These are phyloP conservation scores for Gnetum montanum DNA, from an alignment of 75 land plant genomes.

Conservation along the genomic window DNA sequence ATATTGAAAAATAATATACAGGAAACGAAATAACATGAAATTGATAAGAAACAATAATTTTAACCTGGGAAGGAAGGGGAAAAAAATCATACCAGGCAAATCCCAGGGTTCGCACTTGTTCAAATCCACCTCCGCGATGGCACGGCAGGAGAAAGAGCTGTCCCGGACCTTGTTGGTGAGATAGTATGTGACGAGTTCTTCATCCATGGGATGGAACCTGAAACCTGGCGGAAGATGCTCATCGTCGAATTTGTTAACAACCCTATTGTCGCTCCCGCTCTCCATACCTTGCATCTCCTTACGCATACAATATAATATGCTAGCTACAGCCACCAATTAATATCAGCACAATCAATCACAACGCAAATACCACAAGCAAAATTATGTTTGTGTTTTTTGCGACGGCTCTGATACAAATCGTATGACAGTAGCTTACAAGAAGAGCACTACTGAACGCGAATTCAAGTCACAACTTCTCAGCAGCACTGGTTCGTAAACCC, in stretches of 20 bases:
- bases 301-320: too few relatives aligned
- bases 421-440: too few relatives aligned
- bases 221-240: conserved; percentile 15
- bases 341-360: too few relatives aligned
- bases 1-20: neutral
- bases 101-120: conserved; percentile 48
- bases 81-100: conserved; percentile 18
- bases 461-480: too few relatives aligned
- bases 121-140: conserved; percentile 34
- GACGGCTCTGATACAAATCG: too few relatives aligned
- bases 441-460: too few relatives aligned
- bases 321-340: too few relatives aligned
- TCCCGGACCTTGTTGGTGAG: conserved; percentile 25
- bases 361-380: too few relatives aligned
- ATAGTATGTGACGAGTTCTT: conserved; percentile 28
- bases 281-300: neutral
- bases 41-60: neutral
- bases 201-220: conserved; percentile 20
- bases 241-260: neutral
- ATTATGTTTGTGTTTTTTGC: too few relatives aligned
- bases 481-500: too few relatives aligned
- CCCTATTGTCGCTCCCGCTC: neutral
- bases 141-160: conserved; percentile 14
- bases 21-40: neutral
- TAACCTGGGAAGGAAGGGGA: neutral